A percentile compares a stretch with the other conserved stretches of the same genome.
Conservation (phyloP, 164 flowering plant species). For the Amborella trichopoda region DNA sequence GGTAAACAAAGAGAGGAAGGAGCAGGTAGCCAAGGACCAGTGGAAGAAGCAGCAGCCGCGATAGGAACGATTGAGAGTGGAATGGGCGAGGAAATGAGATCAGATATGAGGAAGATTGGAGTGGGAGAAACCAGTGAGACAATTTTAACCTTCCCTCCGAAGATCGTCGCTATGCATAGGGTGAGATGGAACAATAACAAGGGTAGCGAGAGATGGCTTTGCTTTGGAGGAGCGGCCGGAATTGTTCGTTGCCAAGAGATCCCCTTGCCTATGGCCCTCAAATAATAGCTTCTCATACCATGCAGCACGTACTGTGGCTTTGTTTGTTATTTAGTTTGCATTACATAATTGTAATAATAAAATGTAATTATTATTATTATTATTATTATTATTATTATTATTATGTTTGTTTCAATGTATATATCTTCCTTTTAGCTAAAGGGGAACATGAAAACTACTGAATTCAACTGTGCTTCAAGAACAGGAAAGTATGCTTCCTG, state of each 20-base stretch:
- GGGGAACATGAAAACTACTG: too few relatives aligned
- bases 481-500: too few relatives aligned
- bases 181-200: constrained; percentile 96
- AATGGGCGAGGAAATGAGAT: constrained; percentile 7
- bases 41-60: constrained; percentile 10
- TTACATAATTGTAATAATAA: neutral
- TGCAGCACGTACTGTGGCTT: too few relatives aligned
- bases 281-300: neutral
- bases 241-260: constrained; percentile 67
- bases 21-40: constrained; percentile 10
- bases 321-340: neutral
- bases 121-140: too few relatives aligned
- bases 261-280: neutral
- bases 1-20: constrained; percentile 8
- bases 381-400: neutral
- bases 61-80: constrained; percentile 2
- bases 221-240: constrained; percentile 93
- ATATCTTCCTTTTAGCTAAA: neutral
- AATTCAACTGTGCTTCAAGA: too few relatives aligned
- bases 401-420: neutral
- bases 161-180: constrained; percentile 63
- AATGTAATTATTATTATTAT: neutral
- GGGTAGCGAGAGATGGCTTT: constrained; percentile 88
- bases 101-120: too few relatives aligned
- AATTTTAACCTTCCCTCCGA: constrained; percentile 52